phyloP scores from a whole-genome alignment of 805 yeast species.

The Myxozyma sirexii region DNA sequence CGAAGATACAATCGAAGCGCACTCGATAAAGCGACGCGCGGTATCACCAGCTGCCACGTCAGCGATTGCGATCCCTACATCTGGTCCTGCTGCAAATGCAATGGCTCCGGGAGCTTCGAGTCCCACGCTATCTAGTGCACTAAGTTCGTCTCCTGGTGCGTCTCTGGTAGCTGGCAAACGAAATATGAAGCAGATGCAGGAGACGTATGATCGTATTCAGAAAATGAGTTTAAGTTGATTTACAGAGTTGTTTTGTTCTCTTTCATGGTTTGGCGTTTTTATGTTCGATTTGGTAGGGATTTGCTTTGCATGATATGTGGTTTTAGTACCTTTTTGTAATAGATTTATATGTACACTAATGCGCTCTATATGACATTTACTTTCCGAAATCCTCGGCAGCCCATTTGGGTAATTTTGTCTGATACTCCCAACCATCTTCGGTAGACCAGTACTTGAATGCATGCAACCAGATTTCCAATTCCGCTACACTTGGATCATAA shows the following conservation, averaged over 20 bases:
- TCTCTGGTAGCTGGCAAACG: constrained; percentile 33
- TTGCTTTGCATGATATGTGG: background rate
- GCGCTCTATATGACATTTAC: background rate
- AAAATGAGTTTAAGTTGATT: constrained; percentile 18
- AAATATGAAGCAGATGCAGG: constrained; percentile 33
- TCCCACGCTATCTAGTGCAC: constrained; percentile 3
- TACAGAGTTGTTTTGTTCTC: background rate
- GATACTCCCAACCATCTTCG: constrained; percentile 63
- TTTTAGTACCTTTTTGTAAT: background rate
- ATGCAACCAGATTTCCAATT: constrained; percentile 86
- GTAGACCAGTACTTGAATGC: constrained; percentile 62
- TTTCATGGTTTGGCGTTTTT: background rate
- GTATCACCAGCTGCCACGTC: constrained; percentile 27
- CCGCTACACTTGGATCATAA: constrained; percentile 87
- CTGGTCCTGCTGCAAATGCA: constrained; percentile 17
- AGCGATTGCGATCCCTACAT: background rate
- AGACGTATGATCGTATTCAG: constrained; percentile 32
- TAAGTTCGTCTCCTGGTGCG: constrained; percentile 13
- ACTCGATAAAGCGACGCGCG: constrained; percentile 32
- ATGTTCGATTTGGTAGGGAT: background rate
- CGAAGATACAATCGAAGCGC: constrained; percentile 21
- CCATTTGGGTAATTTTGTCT: constrained; percentile 82
- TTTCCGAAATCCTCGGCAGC: constrained; percentile 46
- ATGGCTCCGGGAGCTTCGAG: constrained; percentile 10
- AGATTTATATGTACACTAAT: background rate